phyloP scores from a whole-genome alignment of 768 basidiomycete genomes.

The Rhizopogon sp. region DNA sequence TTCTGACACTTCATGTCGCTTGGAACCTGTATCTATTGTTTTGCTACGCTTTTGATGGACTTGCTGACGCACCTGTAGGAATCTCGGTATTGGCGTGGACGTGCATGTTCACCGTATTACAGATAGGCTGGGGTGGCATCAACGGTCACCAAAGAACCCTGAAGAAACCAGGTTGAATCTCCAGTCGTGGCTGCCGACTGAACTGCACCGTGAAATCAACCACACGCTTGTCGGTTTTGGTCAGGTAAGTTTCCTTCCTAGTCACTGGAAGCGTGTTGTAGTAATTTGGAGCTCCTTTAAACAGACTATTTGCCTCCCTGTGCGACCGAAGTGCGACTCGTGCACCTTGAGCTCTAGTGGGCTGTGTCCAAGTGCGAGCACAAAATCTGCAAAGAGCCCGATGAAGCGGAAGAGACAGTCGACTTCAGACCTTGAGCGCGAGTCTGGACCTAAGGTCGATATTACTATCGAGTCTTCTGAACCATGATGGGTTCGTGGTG shows the following conservation, averaged over 20 bases:
- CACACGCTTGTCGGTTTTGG: conserved; percentile 81
- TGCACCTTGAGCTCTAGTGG: conserved; percentile 52
- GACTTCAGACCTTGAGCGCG: neutral
- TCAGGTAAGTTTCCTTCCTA: conserved; percentile 44
- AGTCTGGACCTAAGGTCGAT: conserved; percentile 32
- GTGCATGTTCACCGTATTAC: conserved; percentile 96
- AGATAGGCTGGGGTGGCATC: conserved; percentile 91
- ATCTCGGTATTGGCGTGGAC: conserved; percentile 91
- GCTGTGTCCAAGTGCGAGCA: conserved; percentile 64
- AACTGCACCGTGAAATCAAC: conserved; percentile 72
- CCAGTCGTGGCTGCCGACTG: conserved; percentile 79
- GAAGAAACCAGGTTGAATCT: conserved; percentile 83
- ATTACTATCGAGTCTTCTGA: conserved; percentile 28
- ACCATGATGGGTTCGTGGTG: neutral
- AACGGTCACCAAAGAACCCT: conserved; percentile 73
- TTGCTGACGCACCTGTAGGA: conserved; percentile 37
- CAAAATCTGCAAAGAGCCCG: conserved; percentile 15
- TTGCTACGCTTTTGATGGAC: neutral
- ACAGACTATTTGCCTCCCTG: conserved; percentile 64
- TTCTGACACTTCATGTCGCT: conserved; percentile 74
- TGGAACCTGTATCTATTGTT: conserved; percentile 60
- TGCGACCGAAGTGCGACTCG: conserved; percentile 57
- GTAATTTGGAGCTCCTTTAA: neutral
- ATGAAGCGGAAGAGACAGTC: conserved; percentile 4
- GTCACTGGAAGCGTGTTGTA: neutral